Evolutionary conservation across 805 yeast genomes (phyloP), one percentile per base, ranked within the genome.

Genomic region (Candida easanensis): DNA sequence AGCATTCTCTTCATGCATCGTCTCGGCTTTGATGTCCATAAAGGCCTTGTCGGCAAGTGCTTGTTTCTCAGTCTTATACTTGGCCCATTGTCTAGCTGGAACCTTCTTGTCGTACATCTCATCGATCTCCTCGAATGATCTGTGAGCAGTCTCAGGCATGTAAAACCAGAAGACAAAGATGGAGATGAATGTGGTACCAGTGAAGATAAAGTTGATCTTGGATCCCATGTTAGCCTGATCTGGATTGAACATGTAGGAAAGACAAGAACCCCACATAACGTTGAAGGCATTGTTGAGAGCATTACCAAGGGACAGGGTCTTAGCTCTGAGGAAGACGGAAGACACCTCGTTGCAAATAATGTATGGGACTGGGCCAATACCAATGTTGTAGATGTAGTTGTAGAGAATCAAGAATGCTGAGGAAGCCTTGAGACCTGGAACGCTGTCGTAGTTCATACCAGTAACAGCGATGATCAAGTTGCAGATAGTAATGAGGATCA

Each of bases 51-150:
- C 26, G 19, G 27, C 13, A 19, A n/a, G n/a, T n/a, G n/a, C n/a
- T n/a, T n/a, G n/a, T n/a, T n/a, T n/a, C n/a, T n/a, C n/a, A n/a
- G 31, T 27, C 14, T 21, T 8, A 16, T 26, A 40, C 9, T 18
- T n/a, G 4, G 18, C 16, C 54, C 58, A 64, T 16, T 60, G 36
- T 50, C 65, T 51, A 13, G 64, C 53, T 21, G 60, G 56, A 31
- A 63, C 42, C 11, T 44, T 36, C 30, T 41, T 49, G 39, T 53
- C 63, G 58, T 74, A 78, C 65, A 78, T 62, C 39, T 63, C 62
- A 57, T 78, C 83, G 53, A 79, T 63, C 53, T 79, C 82, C 42
- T 76, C 80, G 51, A 63, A 76, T 0, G 80, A 74, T 56, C 78
- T 66, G 38, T 66, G 66, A 49, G 65, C 65, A 22, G 80, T 71